phyloP scores from a whole-genome alignment of 352 stramenopile genomes.

The Phytophthora quininea region DNA sequence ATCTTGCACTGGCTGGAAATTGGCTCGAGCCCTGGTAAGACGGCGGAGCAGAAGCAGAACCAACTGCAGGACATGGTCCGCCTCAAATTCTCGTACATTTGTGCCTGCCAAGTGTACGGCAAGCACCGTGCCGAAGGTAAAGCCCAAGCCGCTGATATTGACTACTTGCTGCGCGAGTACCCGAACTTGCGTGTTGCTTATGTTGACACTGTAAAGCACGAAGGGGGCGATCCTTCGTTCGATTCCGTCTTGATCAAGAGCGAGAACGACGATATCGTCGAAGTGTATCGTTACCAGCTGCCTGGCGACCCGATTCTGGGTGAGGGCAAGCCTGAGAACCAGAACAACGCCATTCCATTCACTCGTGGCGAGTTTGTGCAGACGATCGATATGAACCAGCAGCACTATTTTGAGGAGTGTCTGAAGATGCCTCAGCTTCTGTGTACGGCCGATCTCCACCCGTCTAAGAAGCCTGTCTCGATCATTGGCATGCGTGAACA shows the following conservation, averaged over 20 bases:
- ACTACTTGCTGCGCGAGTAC: constrained; percentile 81
- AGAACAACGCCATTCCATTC: constrained; percentile 84
- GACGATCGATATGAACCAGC: constrained; percentile 92
- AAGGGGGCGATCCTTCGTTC: constrained; percentile 51
- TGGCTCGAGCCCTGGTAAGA: constrained; percentile 66
- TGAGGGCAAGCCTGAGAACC: constrained; percentile 87
- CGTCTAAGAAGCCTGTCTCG: constrained; percentile 70
- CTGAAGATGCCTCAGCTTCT: constrained; percentile 87
- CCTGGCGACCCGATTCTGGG: constrained; percentile 84
- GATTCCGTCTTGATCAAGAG: constrained; percentile 84
- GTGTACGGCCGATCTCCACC: constrained; percentile 70
- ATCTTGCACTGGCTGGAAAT: constrained; percentile 89
- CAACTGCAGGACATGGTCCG: constrained; percentile 87
- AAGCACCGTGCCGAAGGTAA: constrained; percentile 75
- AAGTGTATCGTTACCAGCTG: constrained; percentile 83
- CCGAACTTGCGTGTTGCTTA: constrained; percentile 87
- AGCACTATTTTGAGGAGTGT: constrained; percentile 88
- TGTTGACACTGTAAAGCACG: constrained; percentile 66
- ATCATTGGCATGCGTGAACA: constrained; percentile 90
- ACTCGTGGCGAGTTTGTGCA: constrained; percentile 86
- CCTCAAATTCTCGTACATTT: constrained; percentile 89
- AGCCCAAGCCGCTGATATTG: constrained; percentile 78
- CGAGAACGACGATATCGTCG: constrained; percentile 70
- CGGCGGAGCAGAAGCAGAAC: constrained; percentile 75
- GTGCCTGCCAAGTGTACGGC: constrained; percentile 84